A percentile compares a stretch with the other conserved stretches of the same genome.
These are phyloP conservation scores for Cladosporium phlei DNA, from an alignment of 2,329 filamentous ascomycete species.

Conservation along the genomic window DNA sequence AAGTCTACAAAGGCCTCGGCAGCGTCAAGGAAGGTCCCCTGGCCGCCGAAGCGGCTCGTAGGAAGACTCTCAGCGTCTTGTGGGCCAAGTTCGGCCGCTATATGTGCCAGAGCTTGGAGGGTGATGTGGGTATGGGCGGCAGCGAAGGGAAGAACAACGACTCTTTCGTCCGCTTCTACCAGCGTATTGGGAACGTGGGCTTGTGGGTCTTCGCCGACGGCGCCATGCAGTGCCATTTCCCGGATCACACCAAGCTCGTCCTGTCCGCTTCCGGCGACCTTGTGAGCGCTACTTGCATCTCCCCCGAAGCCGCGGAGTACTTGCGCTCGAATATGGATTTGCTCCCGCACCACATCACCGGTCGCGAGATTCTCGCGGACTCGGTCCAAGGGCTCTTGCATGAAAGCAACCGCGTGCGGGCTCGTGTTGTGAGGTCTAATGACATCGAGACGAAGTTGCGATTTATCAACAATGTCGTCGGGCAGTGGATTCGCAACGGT, in stretches of 20 bases:
- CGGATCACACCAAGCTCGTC: constrained; percentile 81
- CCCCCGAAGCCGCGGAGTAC: constrained; percentile 63
- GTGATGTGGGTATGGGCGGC: constrained; percentile 33
- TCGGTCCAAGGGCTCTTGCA: constrained; percentile 70
- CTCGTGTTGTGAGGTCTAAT: constrained; percentile 60
- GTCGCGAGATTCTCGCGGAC: constrained; percentile 66
- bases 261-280: constrained; percentile 68
- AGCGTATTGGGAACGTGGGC: constrained; percentile 73
- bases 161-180: constrained; percentile 70
- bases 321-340: constrained; percentile 58
- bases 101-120: constrained; percentile 48
- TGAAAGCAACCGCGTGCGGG: constrained; percentile 44
- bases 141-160: constrained; percentile 35
- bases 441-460: constrained; percentile 68
- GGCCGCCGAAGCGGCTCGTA: constrained; percentile 42
- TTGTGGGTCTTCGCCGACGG: constrained; percentile 79
- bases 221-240: constrained; percentile 78
- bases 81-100: constrained; percentile 69
- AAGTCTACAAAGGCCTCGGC: constrained; percentile 52
- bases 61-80: constrained; percentile 52
- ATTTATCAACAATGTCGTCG: constrained; percentile 64
- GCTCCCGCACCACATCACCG: constrained; percentile 63
- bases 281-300: constrained; percentile 73
- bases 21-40: constrained; percentile 30
- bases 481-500: constrained; percentile 65